phyloP scores from a whole-genome alignment of 306 rosid genomes.

The Prinsepia uniflora region DNA sequence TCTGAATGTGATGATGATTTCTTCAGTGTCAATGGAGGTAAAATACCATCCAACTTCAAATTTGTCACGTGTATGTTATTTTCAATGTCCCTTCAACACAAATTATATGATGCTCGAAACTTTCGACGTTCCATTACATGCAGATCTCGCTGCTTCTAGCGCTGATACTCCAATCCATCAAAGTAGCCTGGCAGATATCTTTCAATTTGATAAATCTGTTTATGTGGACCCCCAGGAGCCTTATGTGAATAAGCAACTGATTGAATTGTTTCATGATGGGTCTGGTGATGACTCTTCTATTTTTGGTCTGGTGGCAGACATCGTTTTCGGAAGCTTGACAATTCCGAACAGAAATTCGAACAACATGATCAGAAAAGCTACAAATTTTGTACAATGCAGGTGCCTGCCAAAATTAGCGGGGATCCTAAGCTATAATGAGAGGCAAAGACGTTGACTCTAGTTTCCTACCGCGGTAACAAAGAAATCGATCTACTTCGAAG shows the following conservation, averaged over 20 bases:
- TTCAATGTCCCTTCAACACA: neutral
- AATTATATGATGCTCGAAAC: neutral
- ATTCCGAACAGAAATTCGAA: neutral
- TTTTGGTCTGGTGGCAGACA: neutral
- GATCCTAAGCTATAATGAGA: constrained; percentile 33
- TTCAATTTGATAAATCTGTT: too few species aligned
- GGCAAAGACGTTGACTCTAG: constrained; percentile 27
- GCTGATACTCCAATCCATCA: constrained; percentile 22
- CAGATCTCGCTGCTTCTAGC: constrained; percentile 39
- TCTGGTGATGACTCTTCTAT: constrained; percentile 12
- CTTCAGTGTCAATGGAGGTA: constrained; percentile 49
- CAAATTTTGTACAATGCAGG: constrained; percentile 28
- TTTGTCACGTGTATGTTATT: neutral
- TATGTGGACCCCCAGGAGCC: neutral
- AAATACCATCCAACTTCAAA: neutral
- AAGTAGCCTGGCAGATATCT: neutral
- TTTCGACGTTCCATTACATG: neutral
- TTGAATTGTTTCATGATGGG: constrained; percentile 37
- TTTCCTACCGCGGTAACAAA: neutral
- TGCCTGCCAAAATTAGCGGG: constrained; percentile 37
- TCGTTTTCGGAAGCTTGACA: neutral
- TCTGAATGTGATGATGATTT: constrained; percentile 55
- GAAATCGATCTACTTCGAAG: neutral
- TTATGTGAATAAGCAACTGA: constrained; percentile 34
- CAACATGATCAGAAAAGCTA: constrained; percentile 19